These are phyloP conservation scores for Dictyophora rubrovolvata DNA, from an alignment of 768 basidiomycete genomes.

Conservation along the genomic window DNA sequence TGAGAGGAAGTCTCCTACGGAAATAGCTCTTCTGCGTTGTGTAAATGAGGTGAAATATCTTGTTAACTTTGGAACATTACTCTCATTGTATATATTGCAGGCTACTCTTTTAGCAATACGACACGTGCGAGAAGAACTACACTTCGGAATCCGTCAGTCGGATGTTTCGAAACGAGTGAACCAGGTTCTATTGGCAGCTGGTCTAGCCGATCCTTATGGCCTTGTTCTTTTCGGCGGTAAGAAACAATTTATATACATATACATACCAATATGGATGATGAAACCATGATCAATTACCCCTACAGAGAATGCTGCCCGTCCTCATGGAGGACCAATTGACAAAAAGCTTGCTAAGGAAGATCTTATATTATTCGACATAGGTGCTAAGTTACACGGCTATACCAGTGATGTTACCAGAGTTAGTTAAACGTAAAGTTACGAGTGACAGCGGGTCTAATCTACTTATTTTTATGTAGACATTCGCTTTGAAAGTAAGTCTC, in stretches of 20 bases:
- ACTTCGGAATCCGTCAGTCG: conserved; percentile 69
- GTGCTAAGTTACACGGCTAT: conserved; percentile 64
- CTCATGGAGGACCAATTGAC: conserved; percentile 74
- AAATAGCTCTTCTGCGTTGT: conserved; percentile 63
- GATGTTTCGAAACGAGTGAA: conserved; percentile 50
- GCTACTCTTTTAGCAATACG: conserved; percentile 71
- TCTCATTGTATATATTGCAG: conserved; percentile 26
- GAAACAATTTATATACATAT: conserved; percentile 14
- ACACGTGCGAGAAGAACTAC: conserved; percentile 46
- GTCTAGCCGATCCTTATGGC: conserved; percentile 47
- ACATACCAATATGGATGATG: conserved; percentile 5
- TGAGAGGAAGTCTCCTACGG: conserved; percentile 64
- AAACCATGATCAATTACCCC: not conserved
- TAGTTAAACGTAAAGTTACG: conserved; percentile 16
- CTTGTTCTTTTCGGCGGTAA: conserved; percentile 73
- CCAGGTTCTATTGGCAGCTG: conserved; percentile 43
- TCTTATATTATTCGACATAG: conserved; percentile 67
- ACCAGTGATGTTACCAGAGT: conserved; percentile 72
- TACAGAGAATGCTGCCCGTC: conserved; percentile 75
- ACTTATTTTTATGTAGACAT: not conserved
- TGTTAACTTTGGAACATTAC: not conserved
- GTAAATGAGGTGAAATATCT: conserved; percentile 59
- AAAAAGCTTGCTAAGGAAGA: conserved; percentile 45
- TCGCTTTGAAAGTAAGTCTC: not conserved
- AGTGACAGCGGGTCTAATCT: not conserved